Percentiles rank a stretch among this genome's conserved stretches.
phyloP scores from a whole-genome alignment of 176 grass and related monocot genomes.

The Raddia distichophylla region DNA sequence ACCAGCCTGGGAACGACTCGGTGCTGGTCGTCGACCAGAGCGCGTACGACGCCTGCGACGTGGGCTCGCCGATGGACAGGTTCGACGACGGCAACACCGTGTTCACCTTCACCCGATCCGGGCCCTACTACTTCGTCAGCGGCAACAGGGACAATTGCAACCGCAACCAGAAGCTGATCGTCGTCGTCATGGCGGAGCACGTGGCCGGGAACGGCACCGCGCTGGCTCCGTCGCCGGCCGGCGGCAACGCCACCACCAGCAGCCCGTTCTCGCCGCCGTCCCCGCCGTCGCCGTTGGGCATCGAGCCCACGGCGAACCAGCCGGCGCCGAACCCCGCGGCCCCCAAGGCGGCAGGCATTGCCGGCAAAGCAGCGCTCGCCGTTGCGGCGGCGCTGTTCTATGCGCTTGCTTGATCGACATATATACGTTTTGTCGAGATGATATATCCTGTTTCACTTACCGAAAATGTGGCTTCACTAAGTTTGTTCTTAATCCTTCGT shows the following conservation, averaged over 20 bases:
- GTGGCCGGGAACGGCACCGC: slow-evolving; percentile 20
- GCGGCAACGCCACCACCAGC: background rate
- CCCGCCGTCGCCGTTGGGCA: slow-evolving; percentile 43
- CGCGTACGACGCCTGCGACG: slow-evolving; percentile 65
- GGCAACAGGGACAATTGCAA: slow-evolving; percentile 84
- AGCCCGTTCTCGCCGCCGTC: slow-evolving; percentile 16
- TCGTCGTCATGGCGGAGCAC: slow-evolving; percentile 68
- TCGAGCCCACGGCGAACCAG: slow-evolving; percentile 30
- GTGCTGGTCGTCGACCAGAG: slow-evolving; percentile 70
- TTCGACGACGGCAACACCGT: slow-evolving; percentile 85
- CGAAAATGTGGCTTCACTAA: slow-evolving; percentile 12
- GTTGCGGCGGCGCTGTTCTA: slow-evolving; percentile 50
- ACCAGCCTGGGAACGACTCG: slow-evolving; percentile 70
- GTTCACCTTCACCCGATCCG: slow-evolving; percentile 79
- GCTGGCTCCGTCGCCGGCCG: slow-evolving; percentile 31
- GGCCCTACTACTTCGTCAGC: slow-evolving; percentile 86
- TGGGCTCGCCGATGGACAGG: slow-evolving; percentile 45
- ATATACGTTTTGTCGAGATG: slow-evolving; percentile 12
- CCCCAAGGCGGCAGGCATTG: slow-evolving; percentile 31
- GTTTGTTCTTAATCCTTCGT: background rate
- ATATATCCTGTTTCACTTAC: background rate
- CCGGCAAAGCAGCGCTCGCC: slow-evolving; percentile 48
- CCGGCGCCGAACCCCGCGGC: slow-evolving; percentile 48
- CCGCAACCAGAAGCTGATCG: slow-evolving; percentile 70
- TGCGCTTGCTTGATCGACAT: slow-evolving; percentile 44